Percentiles rank a stretch among this genome's conserved stretches.
Evolutionary conservation across 2,329 filamentous ascomycete species (phyloP).

Genomic region (Aspergillus sp.): DNA sequence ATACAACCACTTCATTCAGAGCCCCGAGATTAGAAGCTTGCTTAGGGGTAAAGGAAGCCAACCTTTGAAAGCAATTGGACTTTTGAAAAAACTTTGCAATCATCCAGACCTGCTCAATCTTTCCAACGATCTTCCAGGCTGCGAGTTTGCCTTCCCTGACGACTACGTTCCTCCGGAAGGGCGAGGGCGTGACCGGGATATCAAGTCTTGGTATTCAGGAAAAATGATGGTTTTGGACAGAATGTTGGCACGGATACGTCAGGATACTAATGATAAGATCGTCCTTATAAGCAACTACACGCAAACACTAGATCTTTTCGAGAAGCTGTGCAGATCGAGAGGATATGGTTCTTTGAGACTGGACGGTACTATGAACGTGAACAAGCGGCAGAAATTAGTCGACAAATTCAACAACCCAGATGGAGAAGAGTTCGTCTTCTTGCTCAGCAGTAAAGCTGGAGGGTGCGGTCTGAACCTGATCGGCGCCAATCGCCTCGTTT

Average conservation of each 20-base stretch:
- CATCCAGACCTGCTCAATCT: constrained; percentile 91
- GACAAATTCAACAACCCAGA: constrained; percentile 97
- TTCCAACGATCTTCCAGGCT: constrained; percentile 79
- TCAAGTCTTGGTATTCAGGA: constrained; percentile 94
- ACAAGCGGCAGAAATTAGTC: constrained; percentile 93
- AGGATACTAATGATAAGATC: constrained; percentile 98
- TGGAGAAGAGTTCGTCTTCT: constrained; percentile 85
- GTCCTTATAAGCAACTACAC: constrained; percentile 99
- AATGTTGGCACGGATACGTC: constrained; percentile 92
- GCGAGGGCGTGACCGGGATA: constrained; percentile 83
- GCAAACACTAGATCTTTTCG: constrained; percentile 91
- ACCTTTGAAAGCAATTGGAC: constrained; percentile 91
- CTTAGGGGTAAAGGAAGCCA: constrained; percentile 93
- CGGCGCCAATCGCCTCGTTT: constrained; percentile 87
- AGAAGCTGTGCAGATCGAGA: constrained; percentile 80
- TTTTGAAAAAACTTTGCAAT: constrained; percentile 98
- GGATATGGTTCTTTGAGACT: constrained; percentile 84
- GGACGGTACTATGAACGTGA: constrained; percentile 97
- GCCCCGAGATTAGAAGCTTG: constrained; percentile 88
- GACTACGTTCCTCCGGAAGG: constrained; percentile 87
- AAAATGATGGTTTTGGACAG: constrained; percentile 98
- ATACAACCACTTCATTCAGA: constrained; percentile 97
- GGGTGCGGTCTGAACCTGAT: constrained; percentile 96
- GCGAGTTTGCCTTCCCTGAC: constrained; percentile 75
- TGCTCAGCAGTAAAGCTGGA: constrained; percentile 95